Evolutionary conservation across 2,329 filamentous ascomycete species (phyloP).

Genomic region (Myriosclerotinia scirpicola): DNA sequence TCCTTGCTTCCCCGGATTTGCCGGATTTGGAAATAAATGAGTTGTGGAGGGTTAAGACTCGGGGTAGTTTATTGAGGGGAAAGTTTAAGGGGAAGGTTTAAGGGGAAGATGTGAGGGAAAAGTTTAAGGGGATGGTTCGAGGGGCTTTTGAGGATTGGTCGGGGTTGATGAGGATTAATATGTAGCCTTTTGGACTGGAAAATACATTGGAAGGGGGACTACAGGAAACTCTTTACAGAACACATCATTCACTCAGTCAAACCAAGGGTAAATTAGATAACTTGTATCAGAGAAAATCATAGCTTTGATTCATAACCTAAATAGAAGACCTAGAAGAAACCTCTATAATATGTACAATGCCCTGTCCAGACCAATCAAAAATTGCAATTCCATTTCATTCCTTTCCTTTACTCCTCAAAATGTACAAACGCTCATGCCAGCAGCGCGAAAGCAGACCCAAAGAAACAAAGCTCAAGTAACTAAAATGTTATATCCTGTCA

Average conservation of each 20-base stretch:
- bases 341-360: constrained; percentile 8
- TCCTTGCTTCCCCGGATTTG: constrained; percentile 17
- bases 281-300: not conserved
- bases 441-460: constrained; percentile 13
- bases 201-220: too few species aligned
- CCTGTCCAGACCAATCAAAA: too few species aligned
- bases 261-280: not conserved
- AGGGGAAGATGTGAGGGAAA: too few species aligned
- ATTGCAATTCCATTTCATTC: not conserved
- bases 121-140: too few species aligned
- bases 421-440: constrained; percentile 17
- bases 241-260: not conserved
- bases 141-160: too few species aligned
- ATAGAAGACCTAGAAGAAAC: not conserved
- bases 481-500: constrained; percentile 4
- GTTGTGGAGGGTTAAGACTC: constrained; percentile 8
- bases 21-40: not conserved
- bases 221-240: not conserved
- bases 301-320: constrained; percentile 14
- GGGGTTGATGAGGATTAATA: not conserved
- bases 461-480: constrained; percentile 12
- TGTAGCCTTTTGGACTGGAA: not conserved
- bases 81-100: not conserved
- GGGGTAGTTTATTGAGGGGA: not conserved
- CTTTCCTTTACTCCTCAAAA: not conserved